Conservation (phyloP, 208 protist species). For the Acanthamoeba healyi region DNA sequence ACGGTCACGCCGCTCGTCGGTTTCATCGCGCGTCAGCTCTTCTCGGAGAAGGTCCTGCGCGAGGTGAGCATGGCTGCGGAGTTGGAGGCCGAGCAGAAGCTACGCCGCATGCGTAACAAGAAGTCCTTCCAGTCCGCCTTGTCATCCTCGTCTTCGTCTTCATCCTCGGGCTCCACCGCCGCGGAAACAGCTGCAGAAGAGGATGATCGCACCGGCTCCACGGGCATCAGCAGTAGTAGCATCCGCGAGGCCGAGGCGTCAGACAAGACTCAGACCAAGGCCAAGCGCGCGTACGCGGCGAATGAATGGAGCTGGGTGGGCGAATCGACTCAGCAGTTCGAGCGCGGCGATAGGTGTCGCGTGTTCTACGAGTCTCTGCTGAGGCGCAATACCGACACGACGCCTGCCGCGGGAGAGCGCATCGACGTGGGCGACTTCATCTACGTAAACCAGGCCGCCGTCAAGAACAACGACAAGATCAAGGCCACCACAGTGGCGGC, state of each 20-base stretch:
- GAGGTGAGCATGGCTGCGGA: slow-evolving; percentile 42
- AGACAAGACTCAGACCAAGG: background rate
- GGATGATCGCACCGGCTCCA: too few relatives aligned
- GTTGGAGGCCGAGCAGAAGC: slow-evolving; percentile 14
- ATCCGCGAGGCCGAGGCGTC: background rate
- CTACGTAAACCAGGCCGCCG: background rate
- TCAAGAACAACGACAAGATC: background rate
- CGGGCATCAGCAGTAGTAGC: background rate
- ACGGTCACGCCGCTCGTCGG: slow-evolving; percentile 46
- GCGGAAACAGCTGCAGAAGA: background rate
- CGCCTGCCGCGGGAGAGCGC: background rate
- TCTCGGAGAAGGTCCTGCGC: slow-evolving; percentile 8
- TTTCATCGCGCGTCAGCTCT: slow-evolving; percentile 18
- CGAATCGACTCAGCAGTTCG: background rate
- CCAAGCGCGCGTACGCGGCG: background rate
- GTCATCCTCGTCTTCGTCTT: background rate
- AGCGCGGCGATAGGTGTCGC: background rate
- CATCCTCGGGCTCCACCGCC: background rate
- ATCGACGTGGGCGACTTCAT: slow-evolving; percentile 35
- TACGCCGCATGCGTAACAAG: background rate
- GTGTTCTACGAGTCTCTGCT: slow-evolving; percentile 3
- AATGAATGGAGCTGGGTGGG: background rate
- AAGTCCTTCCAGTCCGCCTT: background rate
- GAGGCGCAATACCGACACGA: background rate
- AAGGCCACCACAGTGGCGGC: background rate